Evolutionary conservation across 2,329 filamentous ascomycete genomes (phyloP).

Genomic region (Exophiala lecanii-corni): DNA sequence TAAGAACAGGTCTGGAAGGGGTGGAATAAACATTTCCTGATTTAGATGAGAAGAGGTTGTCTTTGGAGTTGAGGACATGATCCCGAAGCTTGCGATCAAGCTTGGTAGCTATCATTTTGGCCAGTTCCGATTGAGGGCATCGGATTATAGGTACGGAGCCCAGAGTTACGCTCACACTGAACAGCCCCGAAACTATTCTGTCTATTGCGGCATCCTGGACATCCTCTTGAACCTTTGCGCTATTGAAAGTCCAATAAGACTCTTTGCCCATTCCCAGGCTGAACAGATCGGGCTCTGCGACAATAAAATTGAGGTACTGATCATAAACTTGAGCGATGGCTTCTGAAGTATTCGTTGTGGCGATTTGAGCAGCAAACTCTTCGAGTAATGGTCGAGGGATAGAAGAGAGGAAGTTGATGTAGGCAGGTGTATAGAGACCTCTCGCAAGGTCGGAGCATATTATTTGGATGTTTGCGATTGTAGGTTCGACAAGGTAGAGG

Average conservation of each 20-base stretch:
- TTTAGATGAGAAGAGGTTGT: slow-evolving; percentile 87
- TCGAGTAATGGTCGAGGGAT: slow-evolving; percentile 85
- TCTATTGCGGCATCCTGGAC: slow-evolving; percentile 84
- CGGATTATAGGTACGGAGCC: slow-evolving; percentile 93
- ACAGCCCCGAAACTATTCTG: slow-evolving; percentile 89
- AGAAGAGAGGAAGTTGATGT: slow-evolving; percentile 95
- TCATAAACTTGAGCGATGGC: slow-evolving; percentile 90
- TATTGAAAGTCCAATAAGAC: slow-evolving; percentile 74
- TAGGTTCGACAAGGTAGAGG: slow-evolving; percentile 93
- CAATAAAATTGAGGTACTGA: slow-evolving; percentile 96
- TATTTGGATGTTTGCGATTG: slow-evolving; percentile 67
- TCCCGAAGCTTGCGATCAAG: slow-evolving; percentile 93
- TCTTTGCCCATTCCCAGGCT: slow-evolving; percentile 89
- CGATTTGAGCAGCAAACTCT: slow-evolving; percentile 88
- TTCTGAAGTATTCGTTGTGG: slow-evolving; percentile 76
- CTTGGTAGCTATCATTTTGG: slow-evolving; percentile 89
- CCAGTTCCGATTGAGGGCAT: slow-evolving; percentile 86
- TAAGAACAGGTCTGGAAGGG: slow-evolving; percentile 76
- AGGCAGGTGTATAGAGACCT: slow-evolving; percentile 85
- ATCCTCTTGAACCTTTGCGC: slow-evolving; percentile 81
- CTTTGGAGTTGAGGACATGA: slow-evolving; percentile 95
- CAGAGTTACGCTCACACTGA: slow-evolving; percentile 98
- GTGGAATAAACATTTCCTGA: slow-evolving; percentile 52
- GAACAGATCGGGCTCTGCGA: slow-evolving; percentile 92
- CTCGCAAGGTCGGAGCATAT: slow-evolving; percentile 84